Percentiles rank a stretch among this genome's conserved stretches.
phyloP scores from a whole-genome alignment of 352 stramenopile genomes.

The Phytophthora ohioensis region DNA sequence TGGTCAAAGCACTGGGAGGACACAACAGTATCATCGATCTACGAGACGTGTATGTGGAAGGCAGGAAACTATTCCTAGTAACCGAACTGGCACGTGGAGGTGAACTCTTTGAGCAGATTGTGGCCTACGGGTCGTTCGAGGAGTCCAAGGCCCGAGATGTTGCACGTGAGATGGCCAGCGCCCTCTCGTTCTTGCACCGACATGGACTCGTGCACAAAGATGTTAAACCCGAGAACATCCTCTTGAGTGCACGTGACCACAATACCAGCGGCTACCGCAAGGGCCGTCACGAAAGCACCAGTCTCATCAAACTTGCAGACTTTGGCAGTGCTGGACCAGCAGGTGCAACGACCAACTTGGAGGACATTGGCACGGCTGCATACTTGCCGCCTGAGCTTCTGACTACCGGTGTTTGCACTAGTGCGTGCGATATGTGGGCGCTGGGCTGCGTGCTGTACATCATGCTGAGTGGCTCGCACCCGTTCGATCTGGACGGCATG shows the following conservation, averaged over 20 bases:
- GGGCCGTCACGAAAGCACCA: slow-evolving; percentile 31
- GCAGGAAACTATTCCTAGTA: slow-evolving; percentile 83
- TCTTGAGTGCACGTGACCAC: slow-evolving; percentile 51
- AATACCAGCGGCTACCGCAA: slow-evolving; percentile 21
- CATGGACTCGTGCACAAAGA: slow-evolving; percentile 85
- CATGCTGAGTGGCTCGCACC: slow-evolving; percentile 92
- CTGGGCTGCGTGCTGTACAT: slow-evolving; percentile 96
- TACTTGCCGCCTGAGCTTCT: slow-evolving; percentile 79
- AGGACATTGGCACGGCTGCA: slow-evolving; percentile 78
- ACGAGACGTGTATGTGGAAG: slow-evolving; percentile 84
- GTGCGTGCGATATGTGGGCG: slow-evolving; percentile 82
- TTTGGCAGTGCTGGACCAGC: slow-evolving; percentile 81
- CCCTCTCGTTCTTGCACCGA: slow-evolving; percentile 72
- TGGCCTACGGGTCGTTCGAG: slow-evolving; percentile 65
- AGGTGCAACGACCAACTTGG: slow-evolving; percentile 34
- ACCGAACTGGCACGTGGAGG: slow-evolving; percentile 89
- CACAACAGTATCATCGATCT: slow-evolving; percentile 90
- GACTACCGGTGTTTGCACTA: slow-evolving; percentile 58
- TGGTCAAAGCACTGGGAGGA: slow-evolving; percentile 77
- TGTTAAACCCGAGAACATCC: slow-evolving; percentile 87
- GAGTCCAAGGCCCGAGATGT: slow-evolving; percentile 62
- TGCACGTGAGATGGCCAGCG: slow-evolving; percentile 66
- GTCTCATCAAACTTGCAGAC: slow-evolving; percentile 75
- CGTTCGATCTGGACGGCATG: slow-evolving; percentile 92
- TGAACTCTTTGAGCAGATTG: slow-evolving; percentile 93